Conservation (phyloP, 257 asterid genomes). For the Jacaranda mimosifolia region DNA sequence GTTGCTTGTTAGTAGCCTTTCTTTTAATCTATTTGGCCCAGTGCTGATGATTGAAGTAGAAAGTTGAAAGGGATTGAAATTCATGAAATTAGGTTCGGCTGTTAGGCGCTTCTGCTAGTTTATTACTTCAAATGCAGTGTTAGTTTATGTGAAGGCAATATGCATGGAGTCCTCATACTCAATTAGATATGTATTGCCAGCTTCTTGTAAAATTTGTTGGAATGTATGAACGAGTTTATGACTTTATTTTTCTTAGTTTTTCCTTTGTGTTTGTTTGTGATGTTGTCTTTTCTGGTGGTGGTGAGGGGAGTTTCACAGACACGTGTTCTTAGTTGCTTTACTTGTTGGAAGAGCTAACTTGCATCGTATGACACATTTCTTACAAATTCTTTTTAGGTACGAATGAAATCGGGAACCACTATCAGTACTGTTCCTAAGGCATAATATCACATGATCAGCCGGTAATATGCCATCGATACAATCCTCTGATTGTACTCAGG, state of each 20-base stretch:
- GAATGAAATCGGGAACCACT: constrained; percentile 68
- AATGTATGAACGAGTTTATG: not conserved
- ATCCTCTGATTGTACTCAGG: constrained; percentile 1
- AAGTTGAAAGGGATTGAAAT: not conserved
- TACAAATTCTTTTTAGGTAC: constrained; percentile 60
- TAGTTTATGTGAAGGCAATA: constrained; percentile 15
- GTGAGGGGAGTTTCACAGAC: not conserved
- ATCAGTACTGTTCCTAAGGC: constrained; percentile 79
- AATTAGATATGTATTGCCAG: constrained; percentile 16
- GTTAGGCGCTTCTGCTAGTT: not conserved
- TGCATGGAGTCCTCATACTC: not conserved
- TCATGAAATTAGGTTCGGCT: not conserved
- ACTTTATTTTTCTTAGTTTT: too few relatives aligned
- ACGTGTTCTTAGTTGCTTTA: constrained; percentile 2
- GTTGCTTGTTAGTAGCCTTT: not conserved
- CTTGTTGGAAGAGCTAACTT: constrained; percentile 25
- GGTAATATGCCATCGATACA: constrained; percentile 47
- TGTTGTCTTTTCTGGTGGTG: constrained; percentile 17
- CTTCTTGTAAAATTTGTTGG: not conserved
- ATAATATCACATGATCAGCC: constrained; percentile 87
- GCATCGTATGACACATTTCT: constrained; percentile 2
- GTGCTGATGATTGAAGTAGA: not conserved
- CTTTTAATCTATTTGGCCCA: not conserved
- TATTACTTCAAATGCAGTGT: constrained; percentile 7
- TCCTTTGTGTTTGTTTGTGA: not conserved